Evolutionary conservation across 352 stramenopile species (phyloP).

Genomic region (Pythium folliculosum): DNA sequence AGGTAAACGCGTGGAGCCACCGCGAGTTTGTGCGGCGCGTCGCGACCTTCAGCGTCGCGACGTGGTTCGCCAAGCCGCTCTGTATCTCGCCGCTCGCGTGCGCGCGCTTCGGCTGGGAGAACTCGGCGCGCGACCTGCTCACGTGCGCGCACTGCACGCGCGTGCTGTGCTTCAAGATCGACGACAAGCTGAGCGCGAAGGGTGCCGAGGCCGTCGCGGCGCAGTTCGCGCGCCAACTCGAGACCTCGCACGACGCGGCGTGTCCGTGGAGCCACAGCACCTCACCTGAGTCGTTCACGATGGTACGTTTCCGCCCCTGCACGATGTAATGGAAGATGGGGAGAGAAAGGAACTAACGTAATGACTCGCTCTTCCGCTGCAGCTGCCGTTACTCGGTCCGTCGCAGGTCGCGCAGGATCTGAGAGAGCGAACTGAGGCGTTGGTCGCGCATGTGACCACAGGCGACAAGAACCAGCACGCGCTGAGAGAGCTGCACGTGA

Average conservation of each 20-base stretch:
- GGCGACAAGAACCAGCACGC: constrained; percentile 11
- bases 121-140: constrained; percentile 48
- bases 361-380: background rate
- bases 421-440: constrained; percentile 30
- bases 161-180: constrained; percentile 56
- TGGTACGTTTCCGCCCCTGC: constrained; percentile 26
- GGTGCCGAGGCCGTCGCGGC: constrained; percentile 40
- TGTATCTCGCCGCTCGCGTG: constrained; percentile 47
- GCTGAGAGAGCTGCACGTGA: background rate
- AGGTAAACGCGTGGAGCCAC: constrained; percentile 42
- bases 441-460: constrained; percentile 17
- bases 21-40: constrained; percentile 51
- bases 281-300: constrained; percentile 54
- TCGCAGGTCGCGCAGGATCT: constrained; percentile 34
- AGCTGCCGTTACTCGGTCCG: constrained; percentile 40
- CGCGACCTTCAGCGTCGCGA: constrained; percentile 51
- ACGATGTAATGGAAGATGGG: no score
- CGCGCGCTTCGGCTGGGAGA: constrained; percentile 56
- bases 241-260: constrained; percentile 40
- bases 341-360: no score
- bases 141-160: constrained; percentile 45
- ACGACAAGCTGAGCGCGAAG: constrained; percentile 44
- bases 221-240: constrained; percentile 44
- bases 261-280: constrained; percentile 67
- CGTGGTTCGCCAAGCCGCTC: constrained; percentile 67